Percentiles rank a stretch among this genome's conserved stretches.
These are phyloP conservation scores for Aspergillus niger DNA, from an alignment of 2,329 filamentous ascomycete species.

Conservation along the genomic window DNA sequence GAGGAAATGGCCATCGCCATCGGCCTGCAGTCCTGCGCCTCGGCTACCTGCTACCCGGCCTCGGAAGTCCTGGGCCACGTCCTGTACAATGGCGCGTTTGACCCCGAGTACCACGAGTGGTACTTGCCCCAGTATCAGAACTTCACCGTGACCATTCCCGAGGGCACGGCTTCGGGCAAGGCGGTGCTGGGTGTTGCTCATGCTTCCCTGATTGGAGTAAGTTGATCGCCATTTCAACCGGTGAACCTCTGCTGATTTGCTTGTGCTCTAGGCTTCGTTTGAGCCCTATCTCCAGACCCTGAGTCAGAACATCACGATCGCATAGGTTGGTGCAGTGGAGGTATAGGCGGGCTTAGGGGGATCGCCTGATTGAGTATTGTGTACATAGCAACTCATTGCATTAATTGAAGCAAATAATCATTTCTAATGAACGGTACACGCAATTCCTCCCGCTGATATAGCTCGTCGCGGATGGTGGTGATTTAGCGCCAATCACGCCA, in stretches of 20 bases:
- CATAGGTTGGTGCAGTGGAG: background rate
- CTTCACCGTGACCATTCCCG: conserved; percentile 32
- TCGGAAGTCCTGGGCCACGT: conserved; percentile 27
- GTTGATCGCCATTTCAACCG: background rate
- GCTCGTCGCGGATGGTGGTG: background rate
- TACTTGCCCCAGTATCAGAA: conserved; percentile 32
- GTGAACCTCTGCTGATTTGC: background rate
- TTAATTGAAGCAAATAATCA: too few species aligned
- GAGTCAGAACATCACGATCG: background rate
- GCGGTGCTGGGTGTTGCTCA: conserved; percentile 33
- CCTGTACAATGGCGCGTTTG: conserved; percentile 32
- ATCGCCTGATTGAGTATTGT: too few species aligned
- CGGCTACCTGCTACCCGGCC: conserved; percentile 19
- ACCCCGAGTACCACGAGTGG: conserved; percentile 29
- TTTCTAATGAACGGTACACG: too few species aligned
- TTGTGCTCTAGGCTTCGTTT: background rate
- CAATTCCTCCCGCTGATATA: too few species aligned
- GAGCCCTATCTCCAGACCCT: background rate
- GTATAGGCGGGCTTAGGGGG: background rate
- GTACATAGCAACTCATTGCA: background rate
- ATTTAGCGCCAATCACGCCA: background rate
- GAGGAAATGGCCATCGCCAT: conserved; percentile 34
- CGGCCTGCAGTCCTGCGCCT: conserved; percentile 30
- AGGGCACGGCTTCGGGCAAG: conserved; percentile 13
- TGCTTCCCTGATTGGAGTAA: conserved; percentile 33